A percentile compares a stretch with the other conserved stretches of the same genome.
Evolutionary conservation across 495 filamentous ascomycete genomes (phyloP).

Genomic region (Pseudevernia furfuracea): DNA sequence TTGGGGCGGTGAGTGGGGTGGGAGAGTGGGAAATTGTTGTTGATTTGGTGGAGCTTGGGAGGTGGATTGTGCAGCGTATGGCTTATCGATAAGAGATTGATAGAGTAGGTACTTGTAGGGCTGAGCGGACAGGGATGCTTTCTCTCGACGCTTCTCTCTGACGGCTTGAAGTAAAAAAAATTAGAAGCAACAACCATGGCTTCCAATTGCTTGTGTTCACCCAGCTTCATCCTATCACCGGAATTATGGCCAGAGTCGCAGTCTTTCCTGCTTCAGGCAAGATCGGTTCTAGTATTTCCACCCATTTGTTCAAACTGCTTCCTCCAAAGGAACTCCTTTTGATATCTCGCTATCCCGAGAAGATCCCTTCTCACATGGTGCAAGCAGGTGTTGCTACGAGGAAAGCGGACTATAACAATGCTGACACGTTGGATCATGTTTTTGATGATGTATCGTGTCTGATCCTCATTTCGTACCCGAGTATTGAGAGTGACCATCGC

Average conservation of each 20-base stretch:
- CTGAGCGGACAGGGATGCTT: neutral
- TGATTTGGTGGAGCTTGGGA: neutral
- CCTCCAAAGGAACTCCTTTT: constrained; percentile 37
- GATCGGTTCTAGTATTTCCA: constrained; percentile 41
- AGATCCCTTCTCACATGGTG: constrained; percentile 26
- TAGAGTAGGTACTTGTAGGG: neutral
- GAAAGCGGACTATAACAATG: constrained; percentile 36
- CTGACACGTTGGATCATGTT: constrained; percentile 27
- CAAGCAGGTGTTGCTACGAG: constrained; percentile 32
- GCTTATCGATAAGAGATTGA: neutral
- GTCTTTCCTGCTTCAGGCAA: constrained; percentile 48
- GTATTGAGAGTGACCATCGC: constrained; percentile 35
- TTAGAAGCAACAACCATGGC: too few relatives aligned
- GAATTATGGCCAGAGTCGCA: constrained; percentile 31
- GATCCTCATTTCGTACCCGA: constrained; percentile 40
- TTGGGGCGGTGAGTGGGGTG: neutral
- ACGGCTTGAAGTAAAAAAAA: too few relatives aligned
- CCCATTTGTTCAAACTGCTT: constrained; percentile 37
- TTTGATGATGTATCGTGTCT: constrained; percentile 36
- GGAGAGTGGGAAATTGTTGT: too few relatives aligned
- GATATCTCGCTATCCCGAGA: constrained; percentile 41
- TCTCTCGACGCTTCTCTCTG: too few relatives aligned
- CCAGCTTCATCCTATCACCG: neutral
- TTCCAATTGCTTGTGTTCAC: neutral
- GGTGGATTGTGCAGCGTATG: neutral